phyloP scores from a whole-genome alignment of 1,139 yeast genomes.

The Kodamaea ohmeri region DNA sequence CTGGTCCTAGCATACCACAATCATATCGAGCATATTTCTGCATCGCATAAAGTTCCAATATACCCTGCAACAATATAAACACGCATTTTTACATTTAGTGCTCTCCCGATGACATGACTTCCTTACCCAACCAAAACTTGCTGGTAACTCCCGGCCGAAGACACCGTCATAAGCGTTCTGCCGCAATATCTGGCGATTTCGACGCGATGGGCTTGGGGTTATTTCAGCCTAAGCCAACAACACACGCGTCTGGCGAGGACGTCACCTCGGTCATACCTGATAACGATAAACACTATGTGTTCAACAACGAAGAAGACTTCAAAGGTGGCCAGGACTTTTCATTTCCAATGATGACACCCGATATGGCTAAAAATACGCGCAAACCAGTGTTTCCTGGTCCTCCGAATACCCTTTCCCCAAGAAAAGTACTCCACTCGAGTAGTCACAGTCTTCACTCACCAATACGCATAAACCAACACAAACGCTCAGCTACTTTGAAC shows the following conservation, averaged over 20 bases:
- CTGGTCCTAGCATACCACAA: neutral
- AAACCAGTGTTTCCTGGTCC: slow-evolving; percentile 12
- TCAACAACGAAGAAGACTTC: slow-evolving; percentile 39
- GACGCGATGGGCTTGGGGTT: slow-evolving; percentile 47
- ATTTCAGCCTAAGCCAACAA: slow-evolving; percentile 15
- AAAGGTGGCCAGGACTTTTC: slow-evolving; percentile 20
- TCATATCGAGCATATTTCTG: neutral
- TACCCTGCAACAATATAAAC: slow-evolving; percentile 2
- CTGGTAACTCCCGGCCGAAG: slow-evolving; percentile 25
- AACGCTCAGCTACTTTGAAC: slow-evolving; percentile 19
- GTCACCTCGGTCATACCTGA: neutral
- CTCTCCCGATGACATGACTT: slow-evolving; percentile 13
- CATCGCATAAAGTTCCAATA: neutral
- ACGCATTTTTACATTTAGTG: neutral
- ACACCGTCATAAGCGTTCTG: slow-evolving; percentile 68
- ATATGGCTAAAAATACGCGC: slow-evolving; percentile 12
- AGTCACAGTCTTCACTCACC: slow-evolving; percentile 34
- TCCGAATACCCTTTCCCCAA: slow-evolving; percentile 13
- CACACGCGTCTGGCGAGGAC: neutral
- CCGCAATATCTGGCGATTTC: slow-evolving; percentile 73
- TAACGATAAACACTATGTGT: slow-evolving; percentile 14
- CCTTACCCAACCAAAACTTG: slow-evolving; percentile 16
- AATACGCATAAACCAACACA: slow-evolving; percentile 27
- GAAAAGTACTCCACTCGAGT: slow-evolving; percentile 12
- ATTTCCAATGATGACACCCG: slow-evolving; percentile 30